Percentiles rank a stretch among this genome's conserved stretches.
Conservation (phyloP, 1,284 basidiomycete genomes). For the Clitocybe nebularis region DNA sequence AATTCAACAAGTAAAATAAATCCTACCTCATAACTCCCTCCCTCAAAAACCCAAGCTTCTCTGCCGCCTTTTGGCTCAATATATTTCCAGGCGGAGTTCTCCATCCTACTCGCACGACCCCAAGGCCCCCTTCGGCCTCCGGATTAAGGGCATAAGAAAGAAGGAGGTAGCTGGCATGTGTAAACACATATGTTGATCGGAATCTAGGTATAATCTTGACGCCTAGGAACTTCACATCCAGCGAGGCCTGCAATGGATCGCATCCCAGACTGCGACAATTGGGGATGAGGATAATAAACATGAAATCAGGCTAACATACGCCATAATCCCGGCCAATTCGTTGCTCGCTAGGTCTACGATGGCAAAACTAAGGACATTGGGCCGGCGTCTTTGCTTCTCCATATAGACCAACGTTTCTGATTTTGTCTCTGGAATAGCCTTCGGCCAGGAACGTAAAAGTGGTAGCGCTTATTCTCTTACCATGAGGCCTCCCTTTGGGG, state of each 20-base stretch:
- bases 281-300: not conserved
- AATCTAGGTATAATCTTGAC: slow-evolving; percentile 19
- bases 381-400: slow-evolving; percentile 19
- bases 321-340: slow-evolving; percentile 15
- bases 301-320: slow-evolving; percentile 5
- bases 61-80: slow-evolving; percentile 18
- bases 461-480: slow-evolving; percentile 1
- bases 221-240: slow-evolving; percentile 18
- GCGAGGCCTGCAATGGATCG: slow-evolving; percentile 16
- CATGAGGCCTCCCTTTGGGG: slow-evolving; percentile 17
- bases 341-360: slow-evolving; percentile 14
- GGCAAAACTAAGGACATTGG: slow-evolving; percentile 18
- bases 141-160: slow-evolving; percentile 17
- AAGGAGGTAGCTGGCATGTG: slow-evolving; percentile 16
- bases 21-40: slow-evolving; percentile 19
- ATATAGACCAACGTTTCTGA: slow-evolving; percentile 19
- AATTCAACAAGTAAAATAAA: not conserved
- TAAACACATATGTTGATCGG: slow-evolving; percentile 16
- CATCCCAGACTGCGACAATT: slow-evolving; percentile 15
- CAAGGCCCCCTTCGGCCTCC: slow-evolving; percentile 13
- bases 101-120: slow-evolving; percentile 18
- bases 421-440: slow-evolving; percentile 12
- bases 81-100: slow-evolving; percentile 16
- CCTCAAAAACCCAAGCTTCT: slow-evolving; percentile 14
- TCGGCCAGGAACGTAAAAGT: not conserved